phyloP scores from a whole-genome alignment of 2,329 filamentous ascomycete genomes.

The Tolypocladium pustulatum region DNA sequence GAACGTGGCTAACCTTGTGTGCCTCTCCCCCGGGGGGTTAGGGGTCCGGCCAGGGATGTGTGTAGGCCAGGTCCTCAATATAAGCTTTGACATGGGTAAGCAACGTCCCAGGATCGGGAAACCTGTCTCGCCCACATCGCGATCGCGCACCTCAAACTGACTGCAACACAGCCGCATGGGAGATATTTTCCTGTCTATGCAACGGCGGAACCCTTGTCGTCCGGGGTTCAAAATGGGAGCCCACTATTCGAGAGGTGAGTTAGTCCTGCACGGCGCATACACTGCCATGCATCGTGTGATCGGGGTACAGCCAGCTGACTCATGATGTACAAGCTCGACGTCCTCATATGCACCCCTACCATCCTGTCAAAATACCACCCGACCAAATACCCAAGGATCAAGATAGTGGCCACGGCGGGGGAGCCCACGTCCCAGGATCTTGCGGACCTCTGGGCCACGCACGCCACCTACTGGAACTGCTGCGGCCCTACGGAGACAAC shows the following conservation, averaged over 20 bases:
- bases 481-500: constrained; percentile 52
- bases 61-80: constrained; percentile 45
- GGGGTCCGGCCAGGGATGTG: constrained; percentile 37
- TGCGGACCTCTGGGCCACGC: constrained; percentile 44
- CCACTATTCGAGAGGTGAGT: constrained; percentile 32
- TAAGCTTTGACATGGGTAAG: constrained; percentile 53
- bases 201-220: constrained; percentile 47
- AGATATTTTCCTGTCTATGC: constrained; percentile 45
- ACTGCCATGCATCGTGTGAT: not conserved
- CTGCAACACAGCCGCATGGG: constrained; percentile 41
- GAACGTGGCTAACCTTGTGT: constrained; percentile 44
- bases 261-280: not conserved
- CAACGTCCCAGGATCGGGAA: constrained; percentile 2
- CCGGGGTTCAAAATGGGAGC: constrained; percentile 37
- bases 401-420: constrained; percentile 42
- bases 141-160: constrained; percentile 2
- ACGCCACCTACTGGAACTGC: constrained; percentile 41
- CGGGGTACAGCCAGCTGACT: not conserved
- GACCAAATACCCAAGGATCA: constrained; percentile 37
- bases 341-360: constrained; percentile 44
- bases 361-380: constrained; percentile 40
- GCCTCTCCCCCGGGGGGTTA: constrained; percentile 38
- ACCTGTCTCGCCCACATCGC: not conserved
- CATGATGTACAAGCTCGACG: constrained; percentile 29
- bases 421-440: constrained; percentile 38